Conservation (phyloP, 345 rosid species). For the Camelina sativa region DNA sequence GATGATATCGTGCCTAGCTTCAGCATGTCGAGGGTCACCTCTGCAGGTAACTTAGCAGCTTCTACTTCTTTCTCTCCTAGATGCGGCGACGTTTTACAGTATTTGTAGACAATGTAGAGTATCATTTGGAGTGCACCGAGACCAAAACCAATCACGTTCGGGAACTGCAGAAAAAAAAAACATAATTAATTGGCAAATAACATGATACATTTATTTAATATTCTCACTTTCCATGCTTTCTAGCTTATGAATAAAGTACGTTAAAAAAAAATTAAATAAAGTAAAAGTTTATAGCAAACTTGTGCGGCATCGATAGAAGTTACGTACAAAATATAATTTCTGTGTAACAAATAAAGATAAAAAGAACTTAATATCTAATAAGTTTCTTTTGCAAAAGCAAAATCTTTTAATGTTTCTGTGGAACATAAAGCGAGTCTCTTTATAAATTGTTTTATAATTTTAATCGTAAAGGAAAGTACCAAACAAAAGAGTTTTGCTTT, state of each 20-base stretch:
- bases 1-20: slow-evolving; percentile 41
- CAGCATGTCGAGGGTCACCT: slow-evolving; percentile 41
- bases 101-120: slow-evolving; percentile 52
- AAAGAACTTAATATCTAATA: slow-evolving; percentile 14
- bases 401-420: slow-evolving; percentile 38
- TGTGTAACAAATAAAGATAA: slow-evolving; percentile 32
- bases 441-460: slow-evolving; percentile 24
- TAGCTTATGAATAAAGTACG: slow-evolving; percentile 51
- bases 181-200: neutral
- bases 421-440: slow-evolving; percentile 39
- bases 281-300: slow-evolving; percentile 59
- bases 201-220: slow-evolving; percentile 18
- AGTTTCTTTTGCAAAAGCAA: slow-evolving; percentile 39
- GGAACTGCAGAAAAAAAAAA: slow-evolving; percentile 44
- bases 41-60: slow-evolving; percentile 44
- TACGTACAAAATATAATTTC: slow-evolving; percentile 46
- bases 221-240: slow-evolving; percentile 40
- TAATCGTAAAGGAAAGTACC: slow-evolving; percentile 36
- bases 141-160: slow-evolving; percentile 54
- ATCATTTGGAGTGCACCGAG: slow-evolving; percentile 64
- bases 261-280: slow-evolving; percentile 44
- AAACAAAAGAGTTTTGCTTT: slow-evolving; percentile 42
- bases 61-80: slow-evolving; percentile 43
- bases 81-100: slow-evolving; percentile 44
- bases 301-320: slow-evolving; percentile 52